These are phyloP conservation scores for Diaporthe ilicicola DNA, from an alignment of 2,329 filamentous ascomycete species.

Conservation along the genomic window DNA sequence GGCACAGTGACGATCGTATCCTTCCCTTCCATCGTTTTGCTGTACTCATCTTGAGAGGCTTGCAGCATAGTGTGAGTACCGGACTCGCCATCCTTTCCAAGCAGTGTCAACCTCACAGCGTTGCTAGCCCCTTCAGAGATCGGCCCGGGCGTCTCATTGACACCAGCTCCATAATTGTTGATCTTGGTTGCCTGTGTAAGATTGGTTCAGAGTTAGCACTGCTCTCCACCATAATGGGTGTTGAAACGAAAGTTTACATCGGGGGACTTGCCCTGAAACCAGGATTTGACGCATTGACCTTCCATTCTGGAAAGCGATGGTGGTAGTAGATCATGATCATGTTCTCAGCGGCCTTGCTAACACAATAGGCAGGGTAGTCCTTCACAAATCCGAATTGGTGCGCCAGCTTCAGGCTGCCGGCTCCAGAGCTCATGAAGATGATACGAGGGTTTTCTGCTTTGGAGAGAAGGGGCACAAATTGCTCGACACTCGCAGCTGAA, in stretches of 20 bases:
- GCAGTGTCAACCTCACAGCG: conserved; percentile 15
- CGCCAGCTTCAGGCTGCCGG: conserved; percentile 20
- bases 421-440: neutral
- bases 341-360: conserved; percentile 13
- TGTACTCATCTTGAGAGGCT: conserved; percentile 7
- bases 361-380: conserved; percentile 6
- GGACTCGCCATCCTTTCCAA: conserved; percentile 16
- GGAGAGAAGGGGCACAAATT: conserved; percentile 2
- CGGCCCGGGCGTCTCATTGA: neutral
- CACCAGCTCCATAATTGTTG: neutral
- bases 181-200: conserved; percentile 3
- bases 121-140: conserved; percentile 8
- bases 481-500: conserved; percentile 1
- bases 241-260: neutral
- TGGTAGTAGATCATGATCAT: conserved; percentile 13
- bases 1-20: neutral
- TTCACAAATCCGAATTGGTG: neutral
- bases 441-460: conserved; percentile 6
- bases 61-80: neutral
- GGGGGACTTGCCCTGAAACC: neutral
- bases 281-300: conserved; percentile 13
- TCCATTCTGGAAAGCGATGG: conserved; percentile 8
- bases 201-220: neutral
- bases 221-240: neutral
- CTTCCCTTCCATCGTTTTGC: neutral